These are phyloP conservation scores for Fomitopsis schrenkii DNA, from an alignment of 1,284 basidiomycete species.

Conservation along the genomic window DNA sequence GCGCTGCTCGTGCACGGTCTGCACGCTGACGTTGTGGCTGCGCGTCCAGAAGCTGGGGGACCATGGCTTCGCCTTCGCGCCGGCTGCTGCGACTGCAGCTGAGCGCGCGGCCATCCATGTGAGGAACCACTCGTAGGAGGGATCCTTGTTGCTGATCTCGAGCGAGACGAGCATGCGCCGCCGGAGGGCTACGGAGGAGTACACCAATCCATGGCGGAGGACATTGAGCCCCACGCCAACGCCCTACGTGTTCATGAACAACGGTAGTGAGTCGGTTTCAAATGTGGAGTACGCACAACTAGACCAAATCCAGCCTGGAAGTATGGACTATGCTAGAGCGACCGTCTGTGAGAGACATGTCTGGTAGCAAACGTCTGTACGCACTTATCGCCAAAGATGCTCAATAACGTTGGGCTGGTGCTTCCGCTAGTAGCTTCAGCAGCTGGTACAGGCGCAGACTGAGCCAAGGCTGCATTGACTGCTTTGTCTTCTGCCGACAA, in stretches of 20 bases:
- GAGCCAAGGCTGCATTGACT: neutral
- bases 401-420: constrained; percentile 11
- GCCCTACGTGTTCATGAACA: constrained; percentile 47
- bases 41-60: constrained; percentile 51
- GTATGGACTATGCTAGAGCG: constrained; percentile 66
- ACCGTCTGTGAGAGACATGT: constrained; percentile 4
- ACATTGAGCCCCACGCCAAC: constrained; percentile 79
- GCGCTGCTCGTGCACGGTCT: constrained; percentile 85
- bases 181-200: constrained; percentile 75
- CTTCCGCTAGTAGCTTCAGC: neutral
- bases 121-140: constrained; percentile 95
- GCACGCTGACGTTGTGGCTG: constrained; percentile 92
- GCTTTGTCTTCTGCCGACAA: neutral
- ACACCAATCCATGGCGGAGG: constrained; percentile 67
- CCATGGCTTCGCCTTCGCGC: constrained; percentile 23
- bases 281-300: constrained; percentile 58
- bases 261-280: constrained; percentile 2
- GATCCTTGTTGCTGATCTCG: constrained; percentile 96
- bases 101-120: constrained; percentile 88
- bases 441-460: neutral
- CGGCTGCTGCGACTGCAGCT: constrained; percentile 19
- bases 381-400: constrained; percentile 20
- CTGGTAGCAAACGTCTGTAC: neutral
- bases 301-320: constrained; percentile 96
- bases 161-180: constrained; percentile 91